Base-by-base conservation (phyloP, 441 rosid genomes). In the Adansonia rubrostipa region DNA sequence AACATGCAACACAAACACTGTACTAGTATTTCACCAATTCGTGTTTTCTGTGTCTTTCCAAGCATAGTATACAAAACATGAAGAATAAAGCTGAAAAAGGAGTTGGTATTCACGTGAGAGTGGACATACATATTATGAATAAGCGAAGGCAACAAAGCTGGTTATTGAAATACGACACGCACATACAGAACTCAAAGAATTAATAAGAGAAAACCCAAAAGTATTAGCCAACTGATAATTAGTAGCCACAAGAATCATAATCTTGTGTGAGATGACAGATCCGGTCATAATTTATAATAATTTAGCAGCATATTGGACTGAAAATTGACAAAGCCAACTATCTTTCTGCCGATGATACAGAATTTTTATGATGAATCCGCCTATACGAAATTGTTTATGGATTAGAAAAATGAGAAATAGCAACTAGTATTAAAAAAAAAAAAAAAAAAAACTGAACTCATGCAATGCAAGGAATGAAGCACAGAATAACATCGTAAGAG, bases 231-330 rank as follows among this genome's bases (percentile, higher is more conserved):
- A 36, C 1, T 22, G 63, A 22, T 15, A 11, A 77, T 63, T 14
- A 53, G 20, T 9, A 51, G 24, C 60, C 6, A 40, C 9, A 17
- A 67, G 71, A 72, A 80, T 58, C 83, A 56, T 42, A 64, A 10
- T 9, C 9, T 33, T 53, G 7, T 50, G 33, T 50, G 63, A 75
- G 57, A 73, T 77, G 69, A 57, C 61, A 73, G 78, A 81, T 81
- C 80, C 11, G 71, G 14, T 42, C 4, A 57, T 20, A 74, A 60
- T 17, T 47, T 45, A 36, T 4, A 62, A 58, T 15, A 63, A 56
- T 53, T 11, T 14, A 56, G 17, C 14, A 1, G 36, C n/a, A 36
- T 15, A 36, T 22, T 40, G 0, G 70, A 65, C 14, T 40, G 51
- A 65, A 65, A 65, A n/a, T 40, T 40, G 44, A 65, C 50, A 66